phyloP scores from a whole-genome alignment of 768 basidiomycete species.

The Cystobasidiopsis lactophilus region DNA sequence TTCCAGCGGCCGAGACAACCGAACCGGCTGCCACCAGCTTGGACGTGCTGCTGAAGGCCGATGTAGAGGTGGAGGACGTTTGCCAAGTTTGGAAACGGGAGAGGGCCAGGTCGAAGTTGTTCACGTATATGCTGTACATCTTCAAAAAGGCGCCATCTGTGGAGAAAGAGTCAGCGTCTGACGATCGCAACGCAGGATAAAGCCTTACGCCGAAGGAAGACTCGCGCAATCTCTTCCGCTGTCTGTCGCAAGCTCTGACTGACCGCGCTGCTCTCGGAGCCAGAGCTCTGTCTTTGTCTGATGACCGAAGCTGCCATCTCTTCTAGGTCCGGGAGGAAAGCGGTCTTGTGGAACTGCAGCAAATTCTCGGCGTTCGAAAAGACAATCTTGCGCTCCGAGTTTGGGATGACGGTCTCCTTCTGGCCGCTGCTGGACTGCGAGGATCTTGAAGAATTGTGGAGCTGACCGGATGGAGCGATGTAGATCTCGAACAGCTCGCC shows the following conservation, averaged over 20 bases:
- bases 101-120: conserved; percentile 86
- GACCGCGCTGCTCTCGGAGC: conserved; percentile 42
- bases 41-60: not conserved
- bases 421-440: conserved; percentile 40
- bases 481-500: conserved; percentile 89
- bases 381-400: conserved; percentile 66
- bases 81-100: conserved; percentile 70
- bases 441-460: conserved; percentile 30
- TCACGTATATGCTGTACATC: conserved; percentile 79
- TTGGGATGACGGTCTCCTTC: conserved; percentile 68
- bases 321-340: conserved; percentile 78
- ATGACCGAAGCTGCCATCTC: conserved; percentile 48
- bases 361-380: conserved; percentile 76
- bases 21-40: conserved; percentile 9
- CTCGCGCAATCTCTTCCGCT: conserved; percentile 59
- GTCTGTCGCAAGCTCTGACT: conserved; percentile 33
- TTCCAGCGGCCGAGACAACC: conserved; percentile 3
- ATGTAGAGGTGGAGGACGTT: not conserved
- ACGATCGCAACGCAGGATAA: too few species aligned
- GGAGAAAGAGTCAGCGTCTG: too few species aligned
- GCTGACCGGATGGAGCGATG: conserved; percentile 55
- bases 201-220: conserved; percentile 76
- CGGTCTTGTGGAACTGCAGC: conserved; percentile 76
- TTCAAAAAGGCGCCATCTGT: conserved; percentile 95
- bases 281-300: conserved; percentile 27